phyloP scores from a whole-genome alignment of 2,329 filamentous ascomycete genomes.

The Ophiostoma pallidulum region DNA sequence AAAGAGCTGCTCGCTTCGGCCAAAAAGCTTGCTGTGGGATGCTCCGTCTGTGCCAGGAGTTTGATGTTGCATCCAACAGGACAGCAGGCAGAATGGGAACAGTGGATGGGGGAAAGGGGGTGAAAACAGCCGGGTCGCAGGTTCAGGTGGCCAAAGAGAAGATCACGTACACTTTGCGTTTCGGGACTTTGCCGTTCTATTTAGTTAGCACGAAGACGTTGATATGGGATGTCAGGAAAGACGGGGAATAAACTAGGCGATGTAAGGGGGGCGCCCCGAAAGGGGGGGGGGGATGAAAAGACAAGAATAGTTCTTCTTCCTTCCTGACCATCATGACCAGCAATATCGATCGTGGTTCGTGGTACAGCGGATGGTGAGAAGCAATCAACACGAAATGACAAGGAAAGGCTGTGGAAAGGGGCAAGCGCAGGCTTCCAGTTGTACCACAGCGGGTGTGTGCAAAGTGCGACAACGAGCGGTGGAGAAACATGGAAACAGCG shows the following conservation, averaged over 20 bases:
- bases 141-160: constrained; percentile 23
- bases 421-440: neutral
- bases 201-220: constrained; percentile 3
- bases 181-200: constrained; percentile 26
- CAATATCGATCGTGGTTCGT: no score
- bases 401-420: neutral
- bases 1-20: neutral
- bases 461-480: neutral
- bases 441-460: neutral
- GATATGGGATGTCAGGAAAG: constrained; percentile 10
- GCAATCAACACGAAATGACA: neutral
- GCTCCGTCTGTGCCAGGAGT: neutral
- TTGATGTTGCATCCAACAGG: constrained; percentile 11
- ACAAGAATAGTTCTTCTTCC: no score
- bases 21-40: neutral
- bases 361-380: neutral
- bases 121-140: constrained; percentile 26
- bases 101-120: constrained; percentile 20
- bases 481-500: neutral
- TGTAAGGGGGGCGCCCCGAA: no score
- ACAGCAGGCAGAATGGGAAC: constrained; percentile 12
- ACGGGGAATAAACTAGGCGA: neutral
- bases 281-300: no score
- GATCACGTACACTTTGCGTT: constrained; percentile 36
- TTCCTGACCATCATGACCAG: no score